phyloP scores from a whole-genome alignment of 805 yeast species.

The Candida tallmaniae region DNA sequence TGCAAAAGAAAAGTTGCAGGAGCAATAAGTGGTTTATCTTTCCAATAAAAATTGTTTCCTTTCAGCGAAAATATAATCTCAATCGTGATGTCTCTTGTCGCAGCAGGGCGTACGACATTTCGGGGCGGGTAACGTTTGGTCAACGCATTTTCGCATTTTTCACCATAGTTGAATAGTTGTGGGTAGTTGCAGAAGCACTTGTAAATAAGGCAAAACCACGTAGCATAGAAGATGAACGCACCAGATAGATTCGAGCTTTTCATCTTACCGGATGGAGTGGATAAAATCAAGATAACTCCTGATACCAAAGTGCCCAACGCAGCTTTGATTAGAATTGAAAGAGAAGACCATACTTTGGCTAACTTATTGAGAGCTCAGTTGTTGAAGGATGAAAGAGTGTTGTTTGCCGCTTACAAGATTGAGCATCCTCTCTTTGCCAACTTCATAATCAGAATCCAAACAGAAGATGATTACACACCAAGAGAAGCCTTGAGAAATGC shows the following conservation, averaged over 20 bases:
- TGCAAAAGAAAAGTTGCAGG: no score
- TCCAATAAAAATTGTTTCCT: no score
- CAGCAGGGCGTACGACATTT: no score
- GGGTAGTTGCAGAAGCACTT: no score
- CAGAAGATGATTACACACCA: constrained; percentile 93
- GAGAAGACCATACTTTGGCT: constrained; percentile 97
- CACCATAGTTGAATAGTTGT: no score
- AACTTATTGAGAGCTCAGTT: constrained; percentile 84
- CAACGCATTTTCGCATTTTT: no score
- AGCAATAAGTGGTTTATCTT: no score
- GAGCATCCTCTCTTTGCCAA: constrained; percentile 98
- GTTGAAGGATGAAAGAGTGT: constrained; percentile 78
- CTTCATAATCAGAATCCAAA: constrained; percentile 90
- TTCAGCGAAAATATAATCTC: no score
- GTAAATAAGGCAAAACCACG: no score
- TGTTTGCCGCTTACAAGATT: constrained; percentile 95
- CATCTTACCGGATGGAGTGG: constrained; percentile 95
- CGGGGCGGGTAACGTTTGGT: no score
- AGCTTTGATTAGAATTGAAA: constrained; percentile 85
- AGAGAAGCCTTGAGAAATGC: constrained; percentile 87
- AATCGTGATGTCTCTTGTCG: no score
- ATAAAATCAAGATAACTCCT: constrained; percentile 83
- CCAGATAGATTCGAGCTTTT: constrained; percentile 98
- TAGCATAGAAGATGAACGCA: constrained; percentile 82
- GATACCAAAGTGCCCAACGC: constrained; percentile 96